Base-by-base conservation (phyloP, 257 asterid species). In the Solanum clarkiae region DNA sequence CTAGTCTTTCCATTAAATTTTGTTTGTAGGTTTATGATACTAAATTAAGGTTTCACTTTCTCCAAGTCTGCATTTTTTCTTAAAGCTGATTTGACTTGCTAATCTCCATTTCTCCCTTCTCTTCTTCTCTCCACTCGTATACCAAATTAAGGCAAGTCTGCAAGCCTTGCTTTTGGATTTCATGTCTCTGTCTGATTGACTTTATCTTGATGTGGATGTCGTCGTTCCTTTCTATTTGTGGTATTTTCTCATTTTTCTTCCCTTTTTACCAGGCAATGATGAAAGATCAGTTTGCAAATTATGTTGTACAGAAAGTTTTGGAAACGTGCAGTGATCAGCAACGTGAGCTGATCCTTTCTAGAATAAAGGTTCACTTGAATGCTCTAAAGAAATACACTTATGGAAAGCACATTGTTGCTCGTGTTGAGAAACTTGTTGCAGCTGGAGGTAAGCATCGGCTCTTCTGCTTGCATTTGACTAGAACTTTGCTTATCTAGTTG, bases 211-310 rank as follows among this genome's bases (percentile, higher is more conserved):
- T 10, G 80, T 70, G 13, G 14, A 32, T 68, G 75, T 68, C 4
- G 2, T 9, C 0, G n/a, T 29, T 29, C 11, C 12, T 68, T 68
- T 68, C 24, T 14, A 24, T 65, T 26, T 68, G 47, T 68, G 75
- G 15, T 68, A 68, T 68, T 68, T 68, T 32, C 66, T 60, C 66
- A 60, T 60, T 4, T 17, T 22, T 10, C 26, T 56, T 57, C 44
- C 84, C 68, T 20, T 47, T 42, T 4, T 68, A 40, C 65, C 36
- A 32, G 36, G 36, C 36, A 32, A 32, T 32, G 36, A 32, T 90
- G 92, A 90, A 90, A 87, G 92, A 90, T 65, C 92, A 90, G 83
- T 90, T 90, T 47, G 92, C 92, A 70, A 90, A 90, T 88, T 90
- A 90, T 49, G 92, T 90, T 80, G 92, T 90, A 88, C 92, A 90